These are phyloP conservation scores for Tephrocybe sp. DNA, from an alignment of 768 basidiomycete genomes.

Conservation along the genomic window DNA sequence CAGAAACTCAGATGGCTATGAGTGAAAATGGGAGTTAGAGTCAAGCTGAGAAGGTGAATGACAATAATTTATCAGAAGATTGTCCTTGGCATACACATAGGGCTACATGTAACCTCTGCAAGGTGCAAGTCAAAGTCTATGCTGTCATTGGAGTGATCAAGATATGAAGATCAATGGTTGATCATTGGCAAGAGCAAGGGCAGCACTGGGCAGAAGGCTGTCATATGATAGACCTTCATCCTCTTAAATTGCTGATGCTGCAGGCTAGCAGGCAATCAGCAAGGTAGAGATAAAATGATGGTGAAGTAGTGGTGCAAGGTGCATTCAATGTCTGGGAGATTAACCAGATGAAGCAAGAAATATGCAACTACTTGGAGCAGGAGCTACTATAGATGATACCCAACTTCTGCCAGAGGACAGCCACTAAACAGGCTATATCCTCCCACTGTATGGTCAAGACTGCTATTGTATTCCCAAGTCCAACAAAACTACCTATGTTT, in stretches of 20 bases:
- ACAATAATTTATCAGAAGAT: conserved; percentile 36
- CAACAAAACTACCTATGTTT: conserved; percentile 54
- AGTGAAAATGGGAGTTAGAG: conserved; percentile 6
- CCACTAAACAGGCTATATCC: conserved; percentile 55
- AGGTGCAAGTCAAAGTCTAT: conserved; percentile 59
- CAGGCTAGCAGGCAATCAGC: too few species aligned
- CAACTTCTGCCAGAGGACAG: conserved; percentile 59
- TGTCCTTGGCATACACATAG: conserved; percentile 39
- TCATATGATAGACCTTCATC: conserved; percentile 50
- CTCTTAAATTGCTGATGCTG: too few species aligned
- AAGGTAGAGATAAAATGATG: too few species aligned
- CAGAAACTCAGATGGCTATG: conserved; percentile 53
- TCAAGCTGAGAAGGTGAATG: conserved; percentile 10
- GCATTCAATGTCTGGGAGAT: conserved; percentile 87
- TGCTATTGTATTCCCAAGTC: too few species aligned
- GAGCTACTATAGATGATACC: conserved; percentile 68
- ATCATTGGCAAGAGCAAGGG: conserved; percentile 60
- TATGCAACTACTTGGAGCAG: conserved; percentile 94
- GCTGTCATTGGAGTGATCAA: conserved; percentile 44
- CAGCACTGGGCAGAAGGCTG: conserved; percentile 63
- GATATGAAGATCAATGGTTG: conserved; percentile 56
- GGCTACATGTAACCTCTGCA: conserved; percentile 36
- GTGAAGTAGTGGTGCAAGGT: conserved; percentile 83
- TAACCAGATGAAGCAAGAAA: conserved; percentile 96
- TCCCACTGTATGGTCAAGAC: too few species aligned